Base-by-base conservation (phyloP, 805 yeast genomes). In the Yamadazyma scolyti region DNA sequence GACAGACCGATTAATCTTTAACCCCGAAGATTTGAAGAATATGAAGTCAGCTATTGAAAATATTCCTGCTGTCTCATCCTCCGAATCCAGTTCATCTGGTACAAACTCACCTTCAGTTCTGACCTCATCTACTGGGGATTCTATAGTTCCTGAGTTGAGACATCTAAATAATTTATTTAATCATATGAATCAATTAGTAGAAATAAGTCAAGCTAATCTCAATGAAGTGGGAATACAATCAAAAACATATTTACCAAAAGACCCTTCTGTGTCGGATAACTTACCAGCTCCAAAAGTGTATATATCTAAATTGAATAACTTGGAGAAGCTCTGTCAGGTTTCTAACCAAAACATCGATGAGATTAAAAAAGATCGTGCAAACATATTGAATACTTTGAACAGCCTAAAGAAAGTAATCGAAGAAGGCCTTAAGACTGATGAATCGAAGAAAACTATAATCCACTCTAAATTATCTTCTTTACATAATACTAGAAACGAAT, bases 1-100 rank as follows among this genome's bases (percentile, higher is more conserved):
- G 82, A 64, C 61, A 30, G 75, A 77, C 25, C 52, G 86, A 30
- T 47, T 47, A 10, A 68, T 79, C 1, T 77, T 73, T 38, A 29
- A 33, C 5, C 29, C 36, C 1, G 34, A 31, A 5, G 61, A 59
- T 20, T 61, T 65, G 28, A 33, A 35, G 5, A 34, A 41, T 23
- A 50, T 62, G 56, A 50, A 40, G 7, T 9, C 23, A n/a, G 16
- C 21, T 6, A 20, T 29, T 14, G 16, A 20, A 16, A 15, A 18
- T 3, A 31, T 24, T 24, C 11, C 8, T 12, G 7, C 27, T 12
- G 7, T 13, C 18, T 25, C 18, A 9, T 9, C 9, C 8, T 8
- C 7, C 13, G n/a, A 12, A 22, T 12, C 11, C 16, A 11, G 18
- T 6, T 13, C 27, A 14, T 16, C 28, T n/a, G 12, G 6, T 22